phyloP scores from a whole-genome alignment of 371 early-diverging fungal species.

The Amoeboaphelidium occidentale region DNA sequence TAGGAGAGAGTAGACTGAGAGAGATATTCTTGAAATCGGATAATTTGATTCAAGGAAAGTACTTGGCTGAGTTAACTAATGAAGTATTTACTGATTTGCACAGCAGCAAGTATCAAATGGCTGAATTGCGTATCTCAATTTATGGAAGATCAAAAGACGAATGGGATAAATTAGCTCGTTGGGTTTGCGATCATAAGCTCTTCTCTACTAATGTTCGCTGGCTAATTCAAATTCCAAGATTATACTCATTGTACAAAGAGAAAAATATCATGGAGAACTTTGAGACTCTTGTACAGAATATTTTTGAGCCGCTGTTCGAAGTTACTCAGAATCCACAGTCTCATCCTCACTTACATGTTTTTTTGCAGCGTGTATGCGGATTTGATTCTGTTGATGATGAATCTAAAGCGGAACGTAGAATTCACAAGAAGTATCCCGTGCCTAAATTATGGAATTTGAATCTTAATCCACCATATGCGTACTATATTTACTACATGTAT shows the following conservation, averaged over 20 bases:
- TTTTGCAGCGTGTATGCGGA: constrained; percentile 81
- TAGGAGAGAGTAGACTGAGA: constrained; percentile 38
- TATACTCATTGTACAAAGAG: constrained; percentile 72
- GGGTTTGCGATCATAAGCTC: constrained; percentile 62
- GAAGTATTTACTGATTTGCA: constrained; percentile 86
- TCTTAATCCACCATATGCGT: constrained; percentile 88
- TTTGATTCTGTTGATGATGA: constrained; percentile 97
- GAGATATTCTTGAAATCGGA: constrained; percentile 92
- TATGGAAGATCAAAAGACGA: constrained; percentile 31
- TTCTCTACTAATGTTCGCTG: constrained; percentile 81
- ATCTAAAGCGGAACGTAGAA: constrained; percentile 60
- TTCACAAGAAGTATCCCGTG: constrained; percentile 57
- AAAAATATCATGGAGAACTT: constrained; percentile 39
- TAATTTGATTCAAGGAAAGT: constrained; percentile 71
- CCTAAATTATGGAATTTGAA: constrained; percentile 53
- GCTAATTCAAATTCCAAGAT: constrained; percentile 87
- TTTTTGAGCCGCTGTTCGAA: constrained; percentile 85
- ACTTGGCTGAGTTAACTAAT: constrained; percentile 85
- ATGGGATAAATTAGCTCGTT: constrained; percentile 77
- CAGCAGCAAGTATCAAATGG: constrained; percentile 28
- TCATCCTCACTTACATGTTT: constrained; percentile 74
- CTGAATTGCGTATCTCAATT: constrained; percentile 13
- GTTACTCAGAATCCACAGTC: constrained; percentile 56
- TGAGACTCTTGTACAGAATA: constrained; percentile 51
- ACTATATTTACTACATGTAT: constrained; percentile 88